phyloP scores from a whole-genome alignment of 495 filamentous ascomycete species.

The Entonaema liquescens region DNA sequence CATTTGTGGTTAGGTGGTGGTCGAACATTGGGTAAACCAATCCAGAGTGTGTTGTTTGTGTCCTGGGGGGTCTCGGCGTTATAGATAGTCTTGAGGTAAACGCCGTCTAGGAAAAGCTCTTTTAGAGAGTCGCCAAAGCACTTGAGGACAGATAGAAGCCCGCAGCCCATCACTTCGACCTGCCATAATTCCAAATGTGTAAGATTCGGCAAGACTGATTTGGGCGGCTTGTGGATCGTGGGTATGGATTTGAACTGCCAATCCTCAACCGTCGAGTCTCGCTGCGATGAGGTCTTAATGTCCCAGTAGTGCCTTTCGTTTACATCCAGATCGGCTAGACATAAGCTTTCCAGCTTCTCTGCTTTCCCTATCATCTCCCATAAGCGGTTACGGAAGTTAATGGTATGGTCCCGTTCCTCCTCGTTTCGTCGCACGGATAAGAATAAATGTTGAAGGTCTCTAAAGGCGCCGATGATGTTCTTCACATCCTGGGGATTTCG shows the following conservation, averaged over 20 bases:
- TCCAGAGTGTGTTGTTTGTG: constrained; percentile 35
- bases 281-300: constrained; percentile 27
- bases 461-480: constrained; percentile 36
- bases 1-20: constrained; percentile 29
- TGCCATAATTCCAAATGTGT: constrained; percentile 39
- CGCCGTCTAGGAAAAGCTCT: constrained; percentile 40
- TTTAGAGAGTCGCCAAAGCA: constrained; percentile 28
- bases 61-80: constrained; percentile 13
- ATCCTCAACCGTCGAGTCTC: constrained; percentile 19
- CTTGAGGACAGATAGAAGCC: constrained; percentile 13
- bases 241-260: constrained; percentile 37
- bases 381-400: constrained; percentile 33
- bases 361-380: constrained; percentile 43
- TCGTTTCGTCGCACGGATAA: constrained; percentile 39
- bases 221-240: constrained; percentile 20
- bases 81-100: constrained; percentile 40
- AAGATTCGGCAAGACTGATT: constrained; percentile 30
- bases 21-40: constrained; percentile 38
- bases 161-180: constrained; percentile 33
- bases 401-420: constrained; percentile 9
- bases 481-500: constrained; percentile 42
- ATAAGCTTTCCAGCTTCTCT: constrained; percentile 36
- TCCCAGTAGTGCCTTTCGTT: constrained; percentile 17
- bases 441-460: constrained; percentile 29
- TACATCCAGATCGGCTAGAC: constrained; percentile 35